Base-by-base conservation (phyloP, 331 rosid genomes). In the Malus hybrid region DNA sequence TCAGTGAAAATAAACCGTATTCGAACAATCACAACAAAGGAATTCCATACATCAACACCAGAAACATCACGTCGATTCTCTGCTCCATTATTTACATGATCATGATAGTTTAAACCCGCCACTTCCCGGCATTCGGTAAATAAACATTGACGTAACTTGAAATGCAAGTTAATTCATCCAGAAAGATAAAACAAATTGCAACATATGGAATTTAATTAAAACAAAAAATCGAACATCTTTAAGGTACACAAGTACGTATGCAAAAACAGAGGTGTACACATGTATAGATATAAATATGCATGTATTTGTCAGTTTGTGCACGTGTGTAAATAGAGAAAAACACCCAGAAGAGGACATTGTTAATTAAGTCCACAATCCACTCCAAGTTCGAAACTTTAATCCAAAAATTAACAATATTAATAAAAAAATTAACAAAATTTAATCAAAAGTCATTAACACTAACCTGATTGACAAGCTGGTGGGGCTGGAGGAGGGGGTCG, bases 401-500 rank as follows among this genome's bases (percentile, higher is more conserved):
- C 54, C 70, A 56, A 20, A 42, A 42, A 42, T 42, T 42, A 10
- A 42, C 48, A 42, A 33, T 6, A 33, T 33, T 33, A 33, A 33
- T 33, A 22, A 22, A 22, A 33, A 42, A n/a, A 65, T 33, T 24
- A 54, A 15, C 8, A 2, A 32, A 52, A 39, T 2, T 6, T 3
- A 67, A 33, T 65, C 20, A 54, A 34, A 48, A 9, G 22, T 65
- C 27, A 13, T 1, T 19, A 55, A 24, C 8, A 18, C 71, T 48
- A 36, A 91, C 97, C 99, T 89, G 91, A 72, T 85, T 85, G 72
- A 87, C 87, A 46, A 95, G 97, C 77, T 92, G 99, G 33, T 95
- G 99, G 32, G 99, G 97, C 69, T 88, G 97, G 5, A 95, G 91
- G 67, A 95, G 82, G 76, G 99, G 93, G 62, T 95, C 99, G 42